Conservation (phyloP, 306 rosid species). For the Gleditsia sinensis region DNA sequence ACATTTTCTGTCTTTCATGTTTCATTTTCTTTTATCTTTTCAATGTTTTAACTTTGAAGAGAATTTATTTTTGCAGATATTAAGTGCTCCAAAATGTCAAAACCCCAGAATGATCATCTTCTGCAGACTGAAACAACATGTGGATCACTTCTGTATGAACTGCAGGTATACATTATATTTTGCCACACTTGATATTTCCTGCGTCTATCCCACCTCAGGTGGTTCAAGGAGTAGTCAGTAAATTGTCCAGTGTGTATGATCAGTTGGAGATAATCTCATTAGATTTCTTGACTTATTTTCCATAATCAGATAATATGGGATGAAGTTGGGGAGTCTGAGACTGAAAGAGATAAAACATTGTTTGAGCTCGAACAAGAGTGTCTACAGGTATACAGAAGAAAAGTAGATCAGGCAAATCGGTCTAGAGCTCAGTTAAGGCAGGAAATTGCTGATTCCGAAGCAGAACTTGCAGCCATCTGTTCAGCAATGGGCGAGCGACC, state of each 20-base stretch:
- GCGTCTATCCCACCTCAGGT: neutral
- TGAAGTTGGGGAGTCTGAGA: conserved; percentile 82
- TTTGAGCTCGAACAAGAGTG: conserved; percentile 96
- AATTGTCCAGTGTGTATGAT: neutral
- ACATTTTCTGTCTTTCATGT: neutral
- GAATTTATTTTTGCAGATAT: conserved; percentile 41
- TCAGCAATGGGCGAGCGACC: conserved; percentile 98
- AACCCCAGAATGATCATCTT: conserved; percentile 64
- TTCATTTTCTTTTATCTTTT: conserved; percentile 8
- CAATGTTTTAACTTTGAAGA: neutral
- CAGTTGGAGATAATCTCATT: conserved; percentile 1
- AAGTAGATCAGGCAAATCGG: conserved; percentile 84
- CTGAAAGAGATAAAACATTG: conserved; percentile 83
- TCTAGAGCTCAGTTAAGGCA: conserved; percentile 89
- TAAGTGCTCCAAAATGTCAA: conserved; percentile 49
- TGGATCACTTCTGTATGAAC: conserved; percentile 88
- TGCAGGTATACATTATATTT: conserved; percentile 59
- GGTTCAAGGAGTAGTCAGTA: neutral
- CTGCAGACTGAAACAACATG: conserved; percentile 82
- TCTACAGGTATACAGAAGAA: conserved; percentile 86
- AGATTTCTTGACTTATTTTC: neutral
- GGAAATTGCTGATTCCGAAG: conserved; percentile 92
- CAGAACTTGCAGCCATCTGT: conserved; percentile 90
- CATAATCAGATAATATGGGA: conserved; percentile 83
- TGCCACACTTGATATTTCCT: neutral